Conservation (phyloP, 1,284 basidiomycete species). For the Phellopilus nigrolimitatus region DNA sequence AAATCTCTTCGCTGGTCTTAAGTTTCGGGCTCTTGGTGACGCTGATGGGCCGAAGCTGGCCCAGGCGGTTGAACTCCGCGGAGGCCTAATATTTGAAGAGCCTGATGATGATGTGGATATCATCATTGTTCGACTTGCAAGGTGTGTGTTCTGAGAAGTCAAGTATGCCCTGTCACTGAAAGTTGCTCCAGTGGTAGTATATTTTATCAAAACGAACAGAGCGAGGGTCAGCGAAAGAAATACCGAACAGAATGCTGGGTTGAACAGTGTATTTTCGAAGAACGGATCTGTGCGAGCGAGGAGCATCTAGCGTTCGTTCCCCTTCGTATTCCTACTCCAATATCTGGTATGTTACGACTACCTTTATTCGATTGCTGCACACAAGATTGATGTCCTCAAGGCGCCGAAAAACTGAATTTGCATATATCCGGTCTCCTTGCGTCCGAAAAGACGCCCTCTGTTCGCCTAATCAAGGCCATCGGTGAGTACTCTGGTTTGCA, state of each 20-base stretch:
- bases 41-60: too few species aligned
- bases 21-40: too few species aligned
- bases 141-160: slow-evolving; percentile 37
- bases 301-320: slow-evolving; percentile 64
- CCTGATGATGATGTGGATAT: slow-evolving; percentile 52
- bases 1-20: too few species aligned
- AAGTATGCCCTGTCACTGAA: background rate
- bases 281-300: slow-evolving; percentile 51
- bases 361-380: background rate
- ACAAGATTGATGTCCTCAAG: slow-evolving; percentile 30
- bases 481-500: slow-evolving; percentile 9
- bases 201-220: slow-evolving; percentile 48
- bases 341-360: slow-evolving; percentile 39
- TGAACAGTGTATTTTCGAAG: slow-evolving; percentile 67
- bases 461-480: slow-evolving; percentile 13
- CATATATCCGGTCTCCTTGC: slow-evolving; percentile 60
- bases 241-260: slow-evolving; percentile 82
- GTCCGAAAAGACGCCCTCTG: slow-evolving; percentile 13
- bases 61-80: slow-evolving; percentile 50
- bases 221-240: slow-evolving; percentile 40
- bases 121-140: slow-evolving; percentile 64
- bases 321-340: slow-evolving; percentile 45
- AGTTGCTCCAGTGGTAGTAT: slow-evolving; percentile 49
- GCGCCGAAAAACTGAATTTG: slow-evolving; percentile 47
- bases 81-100: slow-evolving; percentile 45